These are phyloP conservation scores for Ruellia speciosa DNA, from an alignment of 305 asterid genomes.

Conservation along the genomic window DNA sequence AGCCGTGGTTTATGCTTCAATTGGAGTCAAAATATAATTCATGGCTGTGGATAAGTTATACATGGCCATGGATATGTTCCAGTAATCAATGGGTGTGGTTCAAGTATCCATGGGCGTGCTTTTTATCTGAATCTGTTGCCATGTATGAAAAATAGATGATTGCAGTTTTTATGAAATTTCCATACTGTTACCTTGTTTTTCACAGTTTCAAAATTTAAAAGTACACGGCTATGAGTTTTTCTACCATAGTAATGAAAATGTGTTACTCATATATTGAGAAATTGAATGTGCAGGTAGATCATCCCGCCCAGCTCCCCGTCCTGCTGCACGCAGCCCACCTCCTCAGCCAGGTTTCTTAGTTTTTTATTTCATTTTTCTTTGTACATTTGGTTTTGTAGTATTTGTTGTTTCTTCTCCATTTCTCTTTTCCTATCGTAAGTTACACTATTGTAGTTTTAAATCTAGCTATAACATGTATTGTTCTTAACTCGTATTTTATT, in stretches of 20 bases:
- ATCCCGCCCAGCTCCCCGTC: conserved; percentile 53
- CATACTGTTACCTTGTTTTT: no score
- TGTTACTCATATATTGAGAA: background rate
- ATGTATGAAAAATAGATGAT: no score
- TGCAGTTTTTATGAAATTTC: no score
- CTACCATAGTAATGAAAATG: background rate
- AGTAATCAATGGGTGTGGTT: no score
- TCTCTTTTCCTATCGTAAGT: background rate
- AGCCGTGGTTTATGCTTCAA: no score
- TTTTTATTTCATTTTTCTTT: background rate
- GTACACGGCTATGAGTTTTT: background rate
- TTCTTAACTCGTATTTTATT: conserved; percentile 15
- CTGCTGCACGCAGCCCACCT: conserved; percentile 41
- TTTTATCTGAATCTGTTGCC: no score
- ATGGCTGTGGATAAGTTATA: no score
- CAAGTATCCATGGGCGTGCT: no score
- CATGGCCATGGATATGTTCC: no score
- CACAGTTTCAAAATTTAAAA: no score
- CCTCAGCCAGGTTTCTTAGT: conserved; percentile 36
- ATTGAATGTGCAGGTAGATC: conserved; percentile 46
- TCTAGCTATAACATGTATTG: background rate
- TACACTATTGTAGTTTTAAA: background rate
- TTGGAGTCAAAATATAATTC: no score
- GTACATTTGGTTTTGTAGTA: background rate
- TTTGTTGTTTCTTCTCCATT: background rate